Base-by-base conservation (phyloP, 1,139 yeast species). In the Diutina pseudorugosa region DNA sequence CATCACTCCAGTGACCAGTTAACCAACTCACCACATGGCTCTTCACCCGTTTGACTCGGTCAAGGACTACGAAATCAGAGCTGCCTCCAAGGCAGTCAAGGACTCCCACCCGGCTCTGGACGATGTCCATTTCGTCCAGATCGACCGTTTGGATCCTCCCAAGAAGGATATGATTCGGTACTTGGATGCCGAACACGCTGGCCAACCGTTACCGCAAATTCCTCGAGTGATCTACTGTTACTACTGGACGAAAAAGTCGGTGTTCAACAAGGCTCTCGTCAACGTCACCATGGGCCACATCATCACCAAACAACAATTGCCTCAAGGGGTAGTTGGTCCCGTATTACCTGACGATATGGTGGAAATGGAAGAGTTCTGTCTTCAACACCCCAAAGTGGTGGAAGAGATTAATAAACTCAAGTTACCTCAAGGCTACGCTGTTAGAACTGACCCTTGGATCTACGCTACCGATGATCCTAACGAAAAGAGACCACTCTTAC, bases 381-480 rank as follows among this genome's bases (percentile, higher is more conserved):
- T 68, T 59, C 61, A 67, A 41, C 85, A 84, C 62, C 93, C 94
- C 21, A 57, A 61, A 5, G 82, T 85, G 55, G 58, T 64, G 55
- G 85, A 82, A 25, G 88, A 83, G 65, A 71, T 82, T 60, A 85
- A 71, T 60, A 85, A 80, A 68, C 78, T 77, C 74, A 78, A 73
- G 62, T 76, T 77, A 62, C 89, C 83, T 62, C 65, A 69, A 50
- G 74, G 77, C 23, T 73, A 76, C 61, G 63, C 77, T 51, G 81
- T 87, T 52, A 79, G 84, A 63, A 78, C 76, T 63, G 89, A 88
- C 64, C 91, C 94, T 52, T 88, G 96, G 95, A 87, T 87, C 75
- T 87, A 87, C 65, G 96, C 95, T 60, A 83, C 89, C 47, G 91
- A 85, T 64, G 79, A 77, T 59, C 68, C 75, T 51, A 74, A 77